phyloP scores from a whole-genome alignment of 208 protist species.

The Wallacemonas sp. region DNA sequence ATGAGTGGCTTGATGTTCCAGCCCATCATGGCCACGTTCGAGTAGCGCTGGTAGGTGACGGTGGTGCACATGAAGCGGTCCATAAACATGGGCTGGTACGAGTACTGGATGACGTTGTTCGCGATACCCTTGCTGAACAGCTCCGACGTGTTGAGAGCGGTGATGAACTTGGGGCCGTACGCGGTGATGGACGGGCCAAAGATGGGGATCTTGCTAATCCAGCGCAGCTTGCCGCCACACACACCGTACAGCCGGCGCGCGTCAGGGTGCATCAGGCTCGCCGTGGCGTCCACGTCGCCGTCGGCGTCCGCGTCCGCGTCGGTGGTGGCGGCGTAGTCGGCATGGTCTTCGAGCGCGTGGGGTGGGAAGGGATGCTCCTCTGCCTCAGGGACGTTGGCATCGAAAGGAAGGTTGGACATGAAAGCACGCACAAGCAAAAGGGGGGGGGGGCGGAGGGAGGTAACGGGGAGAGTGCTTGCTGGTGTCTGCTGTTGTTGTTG shows the following conservation, averaged over 20 bases:
- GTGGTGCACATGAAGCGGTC: constrained; percentile 17
- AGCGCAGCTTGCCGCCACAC: constrained; percentile 19
- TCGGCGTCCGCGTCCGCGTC: neutral
- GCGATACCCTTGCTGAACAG: constrained; percentile 36
- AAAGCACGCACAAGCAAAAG: neutral
- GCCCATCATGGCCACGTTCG: constrained; percentile 25
- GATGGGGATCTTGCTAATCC: constrained; percentile 20
- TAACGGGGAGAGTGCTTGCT: no score
- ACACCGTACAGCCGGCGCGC: neutral
- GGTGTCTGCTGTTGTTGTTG: no score
- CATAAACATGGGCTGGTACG: constrained; percentile 35
- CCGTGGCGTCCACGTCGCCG: neutral
- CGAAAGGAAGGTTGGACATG: neutral
- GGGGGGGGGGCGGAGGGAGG: no score
- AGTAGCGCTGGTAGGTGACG: constrained; percentile 28
- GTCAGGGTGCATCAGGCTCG: neutral
- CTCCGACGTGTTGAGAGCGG: constrained; percentile 15
- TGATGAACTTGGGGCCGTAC: constrained; percentile 31
- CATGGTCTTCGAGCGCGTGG: neutral
- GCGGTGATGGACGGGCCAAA: constrained; percentile 29
- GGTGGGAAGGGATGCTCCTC: neutral
- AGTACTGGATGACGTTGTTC: constrained; percentile 27
- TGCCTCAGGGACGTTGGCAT: neutral
- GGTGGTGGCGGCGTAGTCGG: neutral
- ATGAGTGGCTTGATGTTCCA: constrained; percentile 35